Conservation (phyloP, 2,329 filamentous ascomycete species). For the Zalaria obscura region DNA sequence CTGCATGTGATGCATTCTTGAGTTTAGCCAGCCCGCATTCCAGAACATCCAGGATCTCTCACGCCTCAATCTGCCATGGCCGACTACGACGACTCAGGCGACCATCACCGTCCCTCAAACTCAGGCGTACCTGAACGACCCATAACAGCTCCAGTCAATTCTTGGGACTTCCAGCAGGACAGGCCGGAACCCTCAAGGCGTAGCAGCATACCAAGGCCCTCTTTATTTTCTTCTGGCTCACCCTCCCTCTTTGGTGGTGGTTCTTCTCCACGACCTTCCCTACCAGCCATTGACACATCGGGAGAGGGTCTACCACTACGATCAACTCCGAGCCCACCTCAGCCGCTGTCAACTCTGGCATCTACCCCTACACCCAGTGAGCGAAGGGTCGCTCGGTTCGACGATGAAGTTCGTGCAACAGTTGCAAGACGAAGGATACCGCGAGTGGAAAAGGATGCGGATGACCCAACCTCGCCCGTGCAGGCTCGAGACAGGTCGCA, state of each 20-base stretch:
- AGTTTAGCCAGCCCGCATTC: not conserved
- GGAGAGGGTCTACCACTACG: not conserved
- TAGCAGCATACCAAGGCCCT: slow-evolving; percentile 1
- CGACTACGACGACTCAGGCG: slow-evolving; percentile 2
- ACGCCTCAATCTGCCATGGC: slow-evolving; percentile 4
- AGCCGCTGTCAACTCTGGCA: slow-evolving; percentile 2
- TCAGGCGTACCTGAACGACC: not conserved
- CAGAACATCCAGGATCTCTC: not conserved
- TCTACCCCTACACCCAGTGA: not conserved
- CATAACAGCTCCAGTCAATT: not conserved
- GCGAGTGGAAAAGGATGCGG: slow-evolving; percentile 32
- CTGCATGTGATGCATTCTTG: too few species aligned
- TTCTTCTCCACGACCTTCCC: not conserved
- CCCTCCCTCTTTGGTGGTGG: not conserved
- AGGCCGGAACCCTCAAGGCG: not conserved
- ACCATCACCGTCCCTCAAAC: not conserved
- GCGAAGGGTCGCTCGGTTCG: slow-evolving; percentile 2
- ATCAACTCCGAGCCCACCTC: not conserved
- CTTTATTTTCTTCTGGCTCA: slow-evolving; percentile 3
- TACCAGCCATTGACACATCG: not conserved
- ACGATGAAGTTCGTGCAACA: slow-evolving; percentile 10
- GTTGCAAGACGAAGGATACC: slow-evolving; percentile 19
- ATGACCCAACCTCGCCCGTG: slow-evolving; percentile 29
- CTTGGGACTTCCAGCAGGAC: not conserved
- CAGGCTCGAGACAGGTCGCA: slow-evolving; percentile 16